These are phyloP conservation scores for Scorias spongiosa DNA, from an alignment of 2,329 filamentous ascomycete genomes.

Conservation along the genomic window DNA sequence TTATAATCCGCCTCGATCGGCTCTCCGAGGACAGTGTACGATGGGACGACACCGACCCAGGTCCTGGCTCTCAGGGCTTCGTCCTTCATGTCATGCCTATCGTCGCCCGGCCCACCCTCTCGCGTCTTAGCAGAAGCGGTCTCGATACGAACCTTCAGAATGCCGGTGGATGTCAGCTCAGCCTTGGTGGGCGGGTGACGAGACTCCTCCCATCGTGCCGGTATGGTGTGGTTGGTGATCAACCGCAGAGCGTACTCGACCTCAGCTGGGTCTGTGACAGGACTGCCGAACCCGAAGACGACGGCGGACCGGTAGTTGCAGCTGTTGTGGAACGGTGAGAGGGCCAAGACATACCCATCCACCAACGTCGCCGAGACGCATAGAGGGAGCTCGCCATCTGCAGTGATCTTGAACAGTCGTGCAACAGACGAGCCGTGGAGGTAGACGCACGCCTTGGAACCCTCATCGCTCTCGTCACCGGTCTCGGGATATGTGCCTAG, in stretches of 20 bases:
- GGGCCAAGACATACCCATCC: conserved; percentile 64
- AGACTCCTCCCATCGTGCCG: conserved; percentile 51
- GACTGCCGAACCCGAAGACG: conserved; percentile 56
- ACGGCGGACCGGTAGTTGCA: conserved; percentile 77
- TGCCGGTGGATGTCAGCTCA: conserved; percentile 60
- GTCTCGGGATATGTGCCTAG: conserved; percentile 56
- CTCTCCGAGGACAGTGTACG: conserved; percentile 47
- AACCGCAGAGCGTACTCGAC: conserved; percentile 64
- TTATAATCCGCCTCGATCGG: conserved; percentile 49
- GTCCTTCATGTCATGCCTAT: conserved; percentile 38
- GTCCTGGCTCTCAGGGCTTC: conserved; percentile 34
- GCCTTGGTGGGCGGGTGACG: conserved; percentile 55
- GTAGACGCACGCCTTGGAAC: conserved; percentile 35
- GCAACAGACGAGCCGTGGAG: conserved; percentile 74
- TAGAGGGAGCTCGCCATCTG: conserved; percentile 41
- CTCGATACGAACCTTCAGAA: conserved; percentile 53
- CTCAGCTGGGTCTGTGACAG: conserved; percentile 59
- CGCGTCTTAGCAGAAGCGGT: conserved; percentile 65
- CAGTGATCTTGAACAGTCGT: conserved; percentile 55
- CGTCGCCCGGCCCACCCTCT: conserved; percentile 47
- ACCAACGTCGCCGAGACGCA: conserved; percentile 58
- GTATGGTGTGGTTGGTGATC: conserved; percentile 61
- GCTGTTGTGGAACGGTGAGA: conserved; percentile 67
- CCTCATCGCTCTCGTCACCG: conserved; percentile 44
- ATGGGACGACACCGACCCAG: conserved; percentile 49